Base-by-base conservation (phyloP, 2,329 filamentous ascomycete species). In the Pezicula neosporulosa region DNA sequence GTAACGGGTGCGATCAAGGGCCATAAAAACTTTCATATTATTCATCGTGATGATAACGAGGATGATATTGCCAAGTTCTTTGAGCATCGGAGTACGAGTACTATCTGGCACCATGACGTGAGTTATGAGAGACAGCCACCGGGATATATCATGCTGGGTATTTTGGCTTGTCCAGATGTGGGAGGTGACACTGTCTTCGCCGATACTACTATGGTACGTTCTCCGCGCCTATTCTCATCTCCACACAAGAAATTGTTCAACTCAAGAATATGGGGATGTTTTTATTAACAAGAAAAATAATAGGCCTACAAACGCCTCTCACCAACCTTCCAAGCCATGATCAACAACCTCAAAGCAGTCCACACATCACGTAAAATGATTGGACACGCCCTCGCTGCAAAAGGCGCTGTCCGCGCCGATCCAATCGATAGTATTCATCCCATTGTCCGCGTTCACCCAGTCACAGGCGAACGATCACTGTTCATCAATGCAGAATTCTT, bases 151-250 rank as follows among this genome's bases (percentile, higher is more conserved):
- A 85, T 87, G 66, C 73, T 79, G 27, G 75, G 74, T 4, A 68
- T 77, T 2, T 56, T 78, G 21, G 70, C 77, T 47, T 74, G 74
- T 6, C 76, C 76, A 2, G 74, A 78, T 28, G 73, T 77, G 8
- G 86, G 86, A 2, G 86, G 86, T 12, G 86, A 90, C 64, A 89
- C 86, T 0, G 77, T 89, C 0, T 88, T 86, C 82, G 83, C 86
- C 0, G 83, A 79, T 55, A 84, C 85, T 1, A 87, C 88, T 61
- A 73, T 44, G 42, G 42, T 44, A 44, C 10, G 19, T 44, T 13
- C 27, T 4, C 10, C 21, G 10, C 16, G 9, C 28, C 10, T 30
- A 8, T n/a, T 15, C 8, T 16, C 8, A 12, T 12, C 3, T n/a
- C 7, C 2, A n/a, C 13, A 16, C n/a, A 12, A 39, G 37, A n/a